phyloP scores from a whole-genome alignment of 768 basidiomycete species.

The Leccinum subgranulosum region DNA sequence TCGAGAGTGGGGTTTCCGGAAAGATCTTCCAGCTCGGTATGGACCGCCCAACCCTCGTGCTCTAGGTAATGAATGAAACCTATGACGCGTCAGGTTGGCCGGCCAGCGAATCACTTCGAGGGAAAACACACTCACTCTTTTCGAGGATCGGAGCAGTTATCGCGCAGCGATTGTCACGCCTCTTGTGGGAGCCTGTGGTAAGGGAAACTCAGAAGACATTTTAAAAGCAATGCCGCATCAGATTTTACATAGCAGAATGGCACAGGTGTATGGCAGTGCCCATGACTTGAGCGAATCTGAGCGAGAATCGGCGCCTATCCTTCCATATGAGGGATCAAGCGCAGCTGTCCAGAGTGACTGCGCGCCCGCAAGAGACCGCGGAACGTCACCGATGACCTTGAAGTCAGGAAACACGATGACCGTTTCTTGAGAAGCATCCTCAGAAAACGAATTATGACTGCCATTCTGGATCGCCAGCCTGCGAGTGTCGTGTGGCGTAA shows the following conservation, averaged over 20 bases:
- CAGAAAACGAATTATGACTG: slow-evolving; percentile 66
- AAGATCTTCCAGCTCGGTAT: slow-evolving; percentile 68
- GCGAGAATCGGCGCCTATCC: slow-evolving; percentile 41
- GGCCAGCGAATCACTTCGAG: slow-evolving; percentile 6
- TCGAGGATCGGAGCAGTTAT: slow-evolving; percentile 85
- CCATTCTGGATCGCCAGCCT: slow-evolving; percentile 78
- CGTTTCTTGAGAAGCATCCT: slow-evolving; percentile 63
- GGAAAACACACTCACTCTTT: slow-evolving; percentile 46
- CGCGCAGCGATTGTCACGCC: slow-evolving; percentile 87
- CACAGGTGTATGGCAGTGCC: slow-evolving; percentile 85
- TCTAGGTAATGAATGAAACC: slow-evolving; percentile 65
- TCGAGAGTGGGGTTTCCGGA: slow-evolving; percentile 32
- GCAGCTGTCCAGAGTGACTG: slow-evolving; percentile 62
- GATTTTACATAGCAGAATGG: slow-evolving; percentile 82
- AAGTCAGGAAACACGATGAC: slow-evolving; percentile 93
- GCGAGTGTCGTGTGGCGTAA: slow-evolving; percentile 51
- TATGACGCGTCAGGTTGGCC: slow-evolving; percentile 22
- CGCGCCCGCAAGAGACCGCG: slow-evolving; percentile 61
- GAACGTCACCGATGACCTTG: slow-evolving; percentile 74
- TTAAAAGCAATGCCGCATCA: not conserved
- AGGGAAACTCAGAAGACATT: not conserved
- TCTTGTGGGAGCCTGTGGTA: slow-evolving; percentile 82
- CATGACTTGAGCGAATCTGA: slow-evolving; percentile 60
- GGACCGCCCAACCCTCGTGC: slow-evolving; percentile 67
- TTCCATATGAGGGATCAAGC: slow-evolving; percentile 57